These are phyloP conservation scores for Magnusiomyces tetraspermus DNA, from an alignment of 1,139 yeast species.

Conservation along the genomic window DNA sequence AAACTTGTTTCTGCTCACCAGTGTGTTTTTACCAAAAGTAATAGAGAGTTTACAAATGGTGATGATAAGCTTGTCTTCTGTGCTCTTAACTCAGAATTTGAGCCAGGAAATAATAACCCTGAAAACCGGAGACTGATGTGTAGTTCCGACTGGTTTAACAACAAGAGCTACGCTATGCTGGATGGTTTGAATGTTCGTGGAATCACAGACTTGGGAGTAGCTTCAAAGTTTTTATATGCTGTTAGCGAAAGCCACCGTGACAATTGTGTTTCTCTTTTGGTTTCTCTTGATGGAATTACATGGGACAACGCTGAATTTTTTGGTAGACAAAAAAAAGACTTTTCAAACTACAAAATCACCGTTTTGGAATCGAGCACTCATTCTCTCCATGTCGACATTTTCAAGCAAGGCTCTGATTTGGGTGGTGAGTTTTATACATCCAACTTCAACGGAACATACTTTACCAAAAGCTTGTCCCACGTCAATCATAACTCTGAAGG, in stretches of 20 bases:
- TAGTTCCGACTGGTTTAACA: slow-evolving; percentile 49
- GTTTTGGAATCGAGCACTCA: slow-evolving; percentile 49
- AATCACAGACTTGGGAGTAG: slow-evolving; percentile 42
- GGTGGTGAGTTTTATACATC: slow-evolving; percentile 44
- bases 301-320: slow-evolving; percentile 39
- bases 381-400: slow-evolving; percentile 47
- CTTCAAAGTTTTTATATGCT: slow-evolving; percentile 45
- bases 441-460: slow-evolving; percentile 55
- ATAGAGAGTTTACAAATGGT: slow-evolving; percentile 35
- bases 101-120: slow-evolving; percentile 35
- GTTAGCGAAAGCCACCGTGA: slow-evolving; percentile 30
- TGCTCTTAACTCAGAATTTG: slow-evolving; percentile 36
- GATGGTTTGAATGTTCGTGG: slow-evolving; percentile 28
- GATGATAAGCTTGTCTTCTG: slow-evolving; percentile 44
- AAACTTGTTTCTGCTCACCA: slow-evolving; percentile 28
- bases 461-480: slow-evolving; percentile 40
- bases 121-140: slow-evolving; percentile 37
- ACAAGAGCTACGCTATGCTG: slow-evolving; percentile 27
- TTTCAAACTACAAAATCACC: slow-evolving; percentile 37
- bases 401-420: slow-evolving; percentile 20
- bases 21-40: slow-evolving; percentile 47
- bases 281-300: slow-evolving; percentile 52
- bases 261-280: slow-evolving; percentile 37
- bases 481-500: slow-evolving; percentile 38
- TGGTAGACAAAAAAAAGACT: not conserved